Evolutionary conservation across 2,329 filamentous ascomycete species (phyloP).

Genomic region (Paracoccidioides brasiliensis): DNA sequence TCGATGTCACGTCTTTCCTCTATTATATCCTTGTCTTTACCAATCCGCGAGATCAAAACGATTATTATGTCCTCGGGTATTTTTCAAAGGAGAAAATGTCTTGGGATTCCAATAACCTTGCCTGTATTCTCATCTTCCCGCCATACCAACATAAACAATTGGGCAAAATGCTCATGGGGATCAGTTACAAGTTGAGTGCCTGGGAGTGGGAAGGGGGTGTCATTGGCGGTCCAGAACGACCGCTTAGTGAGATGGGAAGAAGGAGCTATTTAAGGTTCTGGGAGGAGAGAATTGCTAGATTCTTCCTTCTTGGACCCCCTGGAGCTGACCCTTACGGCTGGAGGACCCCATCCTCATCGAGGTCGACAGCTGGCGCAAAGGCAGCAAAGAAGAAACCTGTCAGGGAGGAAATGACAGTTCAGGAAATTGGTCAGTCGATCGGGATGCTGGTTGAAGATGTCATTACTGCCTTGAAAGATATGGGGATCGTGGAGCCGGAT

Average conservation of each 20-base stretch:
- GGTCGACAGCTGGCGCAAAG: slow-evolving; percentile 12
- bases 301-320: slow-evolving; percentile 31
- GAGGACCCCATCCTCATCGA: not conserved
- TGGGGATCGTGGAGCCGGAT: slow-evolving; percentile 52
- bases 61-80: slow-evolving; percentile 68
- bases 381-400: slow-evolving; percentile 31
- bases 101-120: slow-evolving; percentile 96
- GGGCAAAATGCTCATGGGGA: slow-evolving; percentile 77
- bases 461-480: slow-evolving; percentile 61
- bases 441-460: slow-evolving; percentile 82
- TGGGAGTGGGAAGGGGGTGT: slow-evolving; percentile 53
- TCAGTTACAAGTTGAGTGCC: slow-evolving; percentile 82
- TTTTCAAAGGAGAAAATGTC: slow-evolving; percentile 98
- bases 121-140: slow-evolving; percentile 90
- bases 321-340: slow-evolving; percentile 17
- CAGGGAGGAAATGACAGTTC: slow-evolving; percentile 47
- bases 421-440: slow-evolving; percentile 60
- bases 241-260: slow-evolving; percentile 71
- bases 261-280: slow-evolving; percentile 77
- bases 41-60: slow-evolving; percentile 31
- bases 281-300: slow-evolving; percentile 71
- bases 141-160: slow-evolving; percentile 88
- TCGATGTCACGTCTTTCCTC: slow-evolving; percentile 85
- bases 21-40: slow-evolving; percentile 85
- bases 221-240: slow-evolving; percentile 86